phyloP scores from a whole-genome alignment of 768 basidiomycete genomes.

The Suillus subalutaceus region DNA sequence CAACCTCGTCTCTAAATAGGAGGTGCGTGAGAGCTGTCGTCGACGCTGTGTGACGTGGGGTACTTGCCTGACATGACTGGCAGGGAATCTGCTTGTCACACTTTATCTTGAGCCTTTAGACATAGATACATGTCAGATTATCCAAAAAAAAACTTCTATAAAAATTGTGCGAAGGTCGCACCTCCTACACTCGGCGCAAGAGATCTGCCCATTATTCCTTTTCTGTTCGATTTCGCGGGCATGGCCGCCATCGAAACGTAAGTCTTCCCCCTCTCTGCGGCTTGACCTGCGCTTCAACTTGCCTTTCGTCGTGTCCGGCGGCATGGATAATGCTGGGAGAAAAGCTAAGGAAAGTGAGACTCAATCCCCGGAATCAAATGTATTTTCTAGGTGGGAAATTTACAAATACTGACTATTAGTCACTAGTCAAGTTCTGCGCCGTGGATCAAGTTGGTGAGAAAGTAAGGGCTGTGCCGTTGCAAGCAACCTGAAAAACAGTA shows the following conservation, averaged over 20 bases:
- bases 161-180: conserved; percentile 56
- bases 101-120: conserved; percentile 74
- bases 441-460: conserved; percentile 20
- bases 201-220: conserved; percentile 74
- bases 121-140: conserved; percentile 23
- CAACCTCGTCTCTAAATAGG: conserved; percentile 61
- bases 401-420: conserved; percentile 5
- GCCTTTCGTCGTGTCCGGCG: conserved; percentile 54
- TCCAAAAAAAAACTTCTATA: conserved; percentile 23
- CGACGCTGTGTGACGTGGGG: not conserved
- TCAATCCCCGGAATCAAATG: conserved; percentile 14
- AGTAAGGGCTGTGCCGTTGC: not conserved
- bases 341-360: conserved; percentile 9
- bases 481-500: conserved; percentile 4
- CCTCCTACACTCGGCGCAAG: conserved; percentile 81
- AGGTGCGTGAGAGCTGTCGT: not conserved
- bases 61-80: conserved; percentile 68
- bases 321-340: conserved; percentile 42
- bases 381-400: conserved; percentile 23
- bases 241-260: conserved; percentile 53
- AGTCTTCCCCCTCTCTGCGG: conserved; percentile 54
- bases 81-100: conserved; percentile 84
- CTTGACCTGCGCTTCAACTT: conserved; percentile 52
- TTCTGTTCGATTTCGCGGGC: conserved; percentile 74
- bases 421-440: not conserved